A percentile compares a stretch with the other conserved stretches of the same genome.
Evolutionary conservation across 176 grass and related monocot species (phyloP).

Genomic region (Bonia amplexicaulis): DNA sequence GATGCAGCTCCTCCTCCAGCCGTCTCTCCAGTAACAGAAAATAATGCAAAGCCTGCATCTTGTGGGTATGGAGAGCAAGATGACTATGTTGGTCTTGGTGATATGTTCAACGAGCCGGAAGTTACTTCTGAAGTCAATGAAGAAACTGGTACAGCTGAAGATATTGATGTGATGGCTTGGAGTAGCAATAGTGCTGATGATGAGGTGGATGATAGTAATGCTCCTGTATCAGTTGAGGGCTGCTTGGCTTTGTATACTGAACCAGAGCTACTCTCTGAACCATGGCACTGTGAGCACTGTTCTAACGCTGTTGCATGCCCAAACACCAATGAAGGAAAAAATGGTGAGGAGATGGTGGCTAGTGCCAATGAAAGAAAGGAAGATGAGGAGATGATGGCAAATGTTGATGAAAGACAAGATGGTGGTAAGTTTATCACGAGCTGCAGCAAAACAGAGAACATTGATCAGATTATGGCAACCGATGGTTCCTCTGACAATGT

Average conservation of each 20-base stretch:
- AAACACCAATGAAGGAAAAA: conserved; percentile 12
- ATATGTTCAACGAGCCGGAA: conserved; percentile 90
- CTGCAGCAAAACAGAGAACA: conserved; percentile 42
- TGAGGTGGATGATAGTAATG: conserved; percentile 78
- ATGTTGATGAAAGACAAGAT: conserved; percentile 24
- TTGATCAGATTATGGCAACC: conserved; percentile 43
- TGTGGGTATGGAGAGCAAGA: conserved; percentile 47
- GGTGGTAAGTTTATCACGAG: conserved; percentile 2
- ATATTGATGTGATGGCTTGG: conserved; percentile 72
- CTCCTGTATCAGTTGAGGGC: conserved; percentile 66
- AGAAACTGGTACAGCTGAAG: conserved; percentile 43
- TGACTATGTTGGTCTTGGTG: conserved; percentile 71
- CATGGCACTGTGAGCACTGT: conserved; percentile 59
- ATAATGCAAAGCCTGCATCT: conserved; percentile 23
- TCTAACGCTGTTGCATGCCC: conserved; percentile 10
- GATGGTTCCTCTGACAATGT: conserved; percentile 33
- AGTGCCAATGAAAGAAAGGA: conserved; percentile 38
- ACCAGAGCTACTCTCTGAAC: conserved; percentile 66
- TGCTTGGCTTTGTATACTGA: conserved; percentile 86
- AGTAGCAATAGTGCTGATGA: conserved; percentile 58
- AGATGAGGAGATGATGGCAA: conserved; percentile 33
- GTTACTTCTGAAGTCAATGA: conserved; percentile 61
- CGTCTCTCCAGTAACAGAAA: conserved; percentile 33
- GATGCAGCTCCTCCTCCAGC: conserved; percentile 24
- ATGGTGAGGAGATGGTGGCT: conserved; percentile 5